Evolutionary conservation across 352 stramenopile genomes (phyloP), one percentile per base, ranked within the genome.

Genomic region (Pythium utonaiense): DNA sequence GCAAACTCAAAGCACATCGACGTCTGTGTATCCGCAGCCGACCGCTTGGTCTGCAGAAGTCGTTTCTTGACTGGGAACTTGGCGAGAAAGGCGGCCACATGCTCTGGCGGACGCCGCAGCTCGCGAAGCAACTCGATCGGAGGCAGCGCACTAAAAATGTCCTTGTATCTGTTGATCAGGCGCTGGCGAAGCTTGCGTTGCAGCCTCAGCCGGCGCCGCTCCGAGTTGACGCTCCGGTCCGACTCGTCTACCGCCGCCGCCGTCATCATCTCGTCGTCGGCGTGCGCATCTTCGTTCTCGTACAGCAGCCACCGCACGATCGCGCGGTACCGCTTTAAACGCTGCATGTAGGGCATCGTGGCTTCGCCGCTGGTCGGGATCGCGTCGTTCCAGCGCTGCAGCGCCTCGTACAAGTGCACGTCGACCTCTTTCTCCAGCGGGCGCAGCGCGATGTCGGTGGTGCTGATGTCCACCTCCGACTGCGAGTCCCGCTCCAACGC

Each of bases 1-100:
- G 82, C 82, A 64, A 90, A 92, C 30, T 79, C 75, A 72, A 89
- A 92, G 70, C 74, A 74, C 60, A 76, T 55, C 0, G 75, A 58
- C 31, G 80, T 86, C 19, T 72, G 62, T 2, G 80, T 92, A 52
- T 89, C 71, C 1, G 73, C 71, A 36, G 67, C 47, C 34, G 80
- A 89, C 24, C 82, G 74, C 66, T 89, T 90, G 62, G 80, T 70
- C 60, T 57, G 53, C 36, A 83, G 34, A 25, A 69, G 49, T 3
- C 27, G 41, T 28, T 62, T 65, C 66, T 89, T 89, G 22, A 74
- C 53, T n/a, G 69, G 59, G 58, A 84, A 86, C n/a, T 63, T 72
- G 47, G 66, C 41, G n/a, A 80, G 62, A 12, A 92, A 89, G 45
- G 42, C 47, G 56, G 75, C 60, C 28, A 92, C n/a, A 1, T 74